Evolutionary conservation across 768 basidiomycete genomes (phyloP).

Genomic region (Serendipita sp.): DNA sequence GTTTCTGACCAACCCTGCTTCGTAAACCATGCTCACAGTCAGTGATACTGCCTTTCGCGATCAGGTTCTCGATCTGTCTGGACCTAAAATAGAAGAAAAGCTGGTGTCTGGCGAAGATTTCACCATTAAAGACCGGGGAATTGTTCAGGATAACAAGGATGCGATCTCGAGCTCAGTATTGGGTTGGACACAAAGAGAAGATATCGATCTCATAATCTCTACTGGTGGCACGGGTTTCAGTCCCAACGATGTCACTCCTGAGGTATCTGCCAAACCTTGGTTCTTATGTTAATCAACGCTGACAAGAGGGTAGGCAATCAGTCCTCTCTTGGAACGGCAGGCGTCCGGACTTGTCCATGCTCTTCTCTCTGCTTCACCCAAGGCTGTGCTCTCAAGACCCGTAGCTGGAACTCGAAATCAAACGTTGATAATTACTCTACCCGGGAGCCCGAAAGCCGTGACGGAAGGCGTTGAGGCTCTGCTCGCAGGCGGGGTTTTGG

Average conservation of each 20-base stretch:
- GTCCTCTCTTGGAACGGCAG: conserved; percentile 17
- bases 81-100: conserved; percentile 42
- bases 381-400: conserved; percentile 71
- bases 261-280: conserved; percentile 29
- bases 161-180: conserved; percentile 34
- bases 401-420: conserved; percentile 55
- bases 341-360: conserved; percentile 58
- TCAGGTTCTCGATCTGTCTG: conserved; percentile 41
- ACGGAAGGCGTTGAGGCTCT: conserved; percentile 51
- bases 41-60: conserved; percentile 53
- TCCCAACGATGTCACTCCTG: conserved; percentile 63
- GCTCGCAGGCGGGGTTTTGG: conserved; percentile 37
- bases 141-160: conserved; percentile 52
- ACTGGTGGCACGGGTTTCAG: conserved; percentile 85
- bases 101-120: conserved; percentile 16
- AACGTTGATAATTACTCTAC: conserved; percentile 63
- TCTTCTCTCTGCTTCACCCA: conserved; percentile 48
- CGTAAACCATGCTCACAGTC: conserved; percentile 24
- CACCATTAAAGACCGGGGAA: conserved; percentile 11
- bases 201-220: conserved; percentile 62
- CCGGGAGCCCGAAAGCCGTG: conserved; percentile 75
- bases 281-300: neutral
- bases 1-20: neutral
- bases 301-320: conserved; percentile 14
- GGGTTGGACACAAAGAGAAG: conserved; percentile 27